Evolutionary conservation across 2,329 filamentous ascomycete species (phyloP).

Genomic region (Scytalidium lignicola): DNA sequence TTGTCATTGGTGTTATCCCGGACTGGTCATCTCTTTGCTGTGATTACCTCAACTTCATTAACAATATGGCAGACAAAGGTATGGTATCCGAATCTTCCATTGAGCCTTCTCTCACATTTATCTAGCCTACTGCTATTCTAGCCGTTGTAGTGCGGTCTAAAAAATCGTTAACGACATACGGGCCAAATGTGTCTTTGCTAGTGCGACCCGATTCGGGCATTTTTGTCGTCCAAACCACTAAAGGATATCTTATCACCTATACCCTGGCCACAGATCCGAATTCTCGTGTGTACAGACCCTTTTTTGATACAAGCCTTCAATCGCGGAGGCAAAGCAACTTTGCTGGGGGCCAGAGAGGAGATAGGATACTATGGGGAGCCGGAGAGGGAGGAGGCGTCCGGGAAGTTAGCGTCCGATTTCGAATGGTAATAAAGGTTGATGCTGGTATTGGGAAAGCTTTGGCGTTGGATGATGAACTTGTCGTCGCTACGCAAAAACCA

Average conservation of each 20-base stretch:
- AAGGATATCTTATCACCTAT: constrained; percentile 90
- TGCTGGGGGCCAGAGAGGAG: constrained; percentile 44
- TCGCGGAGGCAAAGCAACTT: constrained; percentile 56
- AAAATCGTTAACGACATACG: constrained; percentile 76
- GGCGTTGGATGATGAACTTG: constrained; percentile 85
- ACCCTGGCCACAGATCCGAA: constrained; percentile 80
- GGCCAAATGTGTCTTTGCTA: constrained; percentile 76
- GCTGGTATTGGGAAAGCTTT: constrained; percentile 85
- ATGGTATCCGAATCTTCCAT: constrained; percentile 23
- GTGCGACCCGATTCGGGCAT: constrained; percentile 90
- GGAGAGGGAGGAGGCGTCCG: constrained; percentile 78
- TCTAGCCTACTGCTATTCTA: constrained; percentile 79
- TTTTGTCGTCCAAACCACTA: constrained; percentile 79
- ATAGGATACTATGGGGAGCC: constrained; percentile 65
- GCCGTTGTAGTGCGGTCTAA: constrained; percentile 79
- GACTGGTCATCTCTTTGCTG: constrained; percentile 78
- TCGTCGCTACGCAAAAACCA: constrained; percentile 87
- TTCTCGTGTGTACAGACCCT: constrained; percentile 77
- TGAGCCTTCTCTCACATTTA: constrained; percentile 10
- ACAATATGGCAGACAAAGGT: constrained; percentile 98
- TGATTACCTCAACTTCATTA: constrained; percentile 78
- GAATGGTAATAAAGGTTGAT: constrained; percentile 97
- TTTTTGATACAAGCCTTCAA: constrained; percentile 66
- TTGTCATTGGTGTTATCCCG: constrained; percentile 72
- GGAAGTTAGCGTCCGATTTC: constrained; percentile 86